phyloP scores from a whole-genome alignment of 2,329 filamentous ascomycete species.

The Cryphonectria radicalis region DNA sequence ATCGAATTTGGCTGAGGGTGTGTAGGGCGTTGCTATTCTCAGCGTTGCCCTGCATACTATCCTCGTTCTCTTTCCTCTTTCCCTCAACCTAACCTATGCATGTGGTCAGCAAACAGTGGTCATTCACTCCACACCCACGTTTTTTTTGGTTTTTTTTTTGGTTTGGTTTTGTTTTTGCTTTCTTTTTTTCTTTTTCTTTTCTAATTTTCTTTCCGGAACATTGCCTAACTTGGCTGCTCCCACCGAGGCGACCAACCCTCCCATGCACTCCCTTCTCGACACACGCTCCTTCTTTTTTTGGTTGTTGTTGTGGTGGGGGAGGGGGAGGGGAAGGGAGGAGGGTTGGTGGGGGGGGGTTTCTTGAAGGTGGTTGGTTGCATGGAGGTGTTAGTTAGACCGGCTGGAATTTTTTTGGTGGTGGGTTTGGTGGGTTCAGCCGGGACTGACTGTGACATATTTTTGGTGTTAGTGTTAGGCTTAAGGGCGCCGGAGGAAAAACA shows the following conservation, averaged over 20 bases:
- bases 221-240: slow-evolving; percentile 3
- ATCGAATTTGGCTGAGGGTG: not conserved
- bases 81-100: not conserved
- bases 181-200: not conserved
- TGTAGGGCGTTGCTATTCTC: slow-evolving; percentile 11
- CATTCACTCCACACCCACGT: not conserved
- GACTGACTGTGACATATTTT: not conserved
- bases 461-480: not conserved
- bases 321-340: too few species aligned
- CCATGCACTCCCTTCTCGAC: too few species aligned
- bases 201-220: slow-evolving; percentile 8
- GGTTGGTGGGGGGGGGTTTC: too few species aligned
- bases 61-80: not conserved
- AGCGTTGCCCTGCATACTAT: slow-evolving; percentile 1
- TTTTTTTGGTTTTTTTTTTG: not conserved
- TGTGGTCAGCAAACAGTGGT: slow-evolving; percentile 7
- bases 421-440: not conserved
- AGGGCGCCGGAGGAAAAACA: too few species aligned
- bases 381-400: not conserved
- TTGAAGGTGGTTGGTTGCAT: slow-evolving; percentile 1
- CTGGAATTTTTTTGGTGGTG: not conserved
- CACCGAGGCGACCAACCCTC: not conserved
- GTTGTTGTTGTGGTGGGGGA: too few species aligned
- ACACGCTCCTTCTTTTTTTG: not conserved
- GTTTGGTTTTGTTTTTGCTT: too few species aligned